Evolutionary conservation across 805 yeast genomes (phyloP).

Genomic region (Pichia nanzhaoensis): DNA sequence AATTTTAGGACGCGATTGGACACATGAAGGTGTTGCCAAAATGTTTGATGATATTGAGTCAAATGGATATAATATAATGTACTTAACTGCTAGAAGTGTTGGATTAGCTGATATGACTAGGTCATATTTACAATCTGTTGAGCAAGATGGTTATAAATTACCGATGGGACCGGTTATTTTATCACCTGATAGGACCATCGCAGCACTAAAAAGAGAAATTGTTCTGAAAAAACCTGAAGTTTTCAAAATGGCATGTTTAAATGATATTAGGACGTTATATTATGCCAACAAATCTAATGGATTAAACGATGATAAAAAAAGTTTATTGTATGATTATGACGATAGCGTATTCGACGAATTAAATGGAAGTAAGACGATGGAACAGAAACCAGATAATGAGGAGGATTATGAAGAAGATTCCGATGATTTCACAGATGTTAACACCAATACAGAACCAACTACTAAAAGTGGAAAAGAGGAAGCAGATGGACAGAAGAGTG

Average conservation of each 20-base stretch:
- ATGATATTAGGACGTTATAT: constrained; percentile 75
- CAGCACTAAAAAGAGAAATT: constrained; percentile 87
- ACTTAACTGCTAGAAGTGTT: constrained; percentile 89
- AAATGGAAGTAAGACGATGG: constrained; percentile 3
- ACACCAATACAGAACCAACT: constrained; percentile 16
- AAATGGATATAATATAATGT: constrained; percentile 91
- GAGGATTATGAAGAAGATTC: background rate
- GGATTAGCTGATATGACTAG: constrained; percentile 94
- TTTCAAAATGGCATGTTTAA: constrained; percentile 95
- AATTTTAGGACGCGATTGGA: constrained; percentile 95
- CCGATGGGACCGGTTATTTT: constrained; percentile 92
- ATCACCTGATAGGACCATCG: constrained; percentile 94
- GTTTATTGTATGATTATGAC: background rate
- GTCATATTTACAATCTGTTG: constrained; percentile 68
- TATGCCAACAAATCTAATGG: constrained; percentile 8
- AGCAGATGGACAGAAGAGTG: background rate
- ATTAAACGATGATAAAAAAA: background rate
- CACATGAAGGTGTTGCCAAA: constrained; percentile 92
- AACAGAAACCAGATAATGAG: background rate
- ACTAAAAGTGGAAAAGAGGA: constrained; percentile 1
- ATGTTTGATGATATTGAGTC: constrained; percentile 77
- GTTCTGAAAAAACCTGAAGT: constrained; percentile 94
- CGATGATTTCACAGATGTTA: constrained; percentile 18
- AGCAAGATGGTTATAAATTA: constrained; percentile 64
- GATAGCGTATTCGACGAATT: background rate